Evolutionary conservation across 2,329 filamentous ascomycete genomes (phyloP).

Genomic region (Coccinonectria pachysandricola): DNA sequence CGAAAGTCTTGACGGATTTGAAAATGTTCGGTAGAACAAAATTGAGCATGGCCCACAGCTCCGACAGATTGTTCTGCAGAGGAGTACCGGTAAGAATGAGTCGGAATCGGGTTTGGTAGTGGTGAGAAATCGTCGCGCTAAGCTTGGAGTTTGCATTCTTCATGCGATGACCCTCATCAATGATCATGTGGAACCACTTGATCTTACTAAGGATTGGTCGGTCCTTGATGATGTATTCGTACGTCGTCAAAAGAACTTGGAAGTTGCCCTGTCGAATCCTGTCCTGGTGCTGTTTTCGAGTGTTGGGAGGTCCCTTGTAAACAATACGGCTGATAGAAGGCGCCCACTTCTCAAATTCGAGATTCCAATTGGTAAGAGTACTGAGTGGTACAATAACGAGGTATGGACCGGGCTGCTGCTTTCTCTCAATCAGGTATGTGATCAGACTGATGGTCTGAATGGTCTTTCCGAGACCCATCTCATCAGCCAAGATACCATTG

Average conservation of each 20-base stretch:
- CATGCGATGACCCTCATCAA: slow-evolving; percentile 99
- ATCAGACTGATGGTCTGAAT: slow-evolving; percentile 98
- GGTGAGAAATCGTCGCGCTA: slow-evolving; percentile 85
- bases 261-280: slow-evolving; percentile 91
- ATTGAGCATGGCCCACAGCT: slow-evolving; percentile 96
- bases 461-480: slow-evolving; percentile 99
- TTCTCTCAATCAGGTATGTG: slow-evolving; percentile 93
- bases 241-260: slow-evolving; percentile 93
- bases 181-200: slow-evolving; percentile 99
- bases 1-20: slow-evolving; percentile 97
- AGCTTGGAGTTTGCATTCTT: slow-evolving; percentile 97
- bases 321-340: slow-evolving; percentile 78
- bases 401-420: slow-evolving; percentile 84
- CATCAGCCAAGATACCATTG: slow-evolving; percentile 95
- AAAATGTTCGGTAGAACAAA: slow-evolving; percentile 98
- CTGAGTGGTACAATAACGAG: slow-evolving; percentile 94
- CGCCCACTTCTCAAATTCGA: slow-evolving; percentile 98
- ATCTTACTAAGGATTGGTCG: slow-evolving; percentile 91
- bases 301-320: slow-evolving; percentile 89
- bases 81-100: slow-evolving; percentile 96
- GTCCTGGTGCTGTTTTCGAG: slow-evolving; percentile 82
- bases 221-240: slow-evolving; percentile 99
- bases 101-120: slow-evolving; percentile 90
- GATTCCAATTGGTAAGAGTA: slow-evolving; percentile 96
- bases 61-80: slow-evolving; percentile 90